Evolutionary conservation across 2,329 filamentous ascomycete species (phyloP).

Genomic region (Didymella keratinophila): DNA sequence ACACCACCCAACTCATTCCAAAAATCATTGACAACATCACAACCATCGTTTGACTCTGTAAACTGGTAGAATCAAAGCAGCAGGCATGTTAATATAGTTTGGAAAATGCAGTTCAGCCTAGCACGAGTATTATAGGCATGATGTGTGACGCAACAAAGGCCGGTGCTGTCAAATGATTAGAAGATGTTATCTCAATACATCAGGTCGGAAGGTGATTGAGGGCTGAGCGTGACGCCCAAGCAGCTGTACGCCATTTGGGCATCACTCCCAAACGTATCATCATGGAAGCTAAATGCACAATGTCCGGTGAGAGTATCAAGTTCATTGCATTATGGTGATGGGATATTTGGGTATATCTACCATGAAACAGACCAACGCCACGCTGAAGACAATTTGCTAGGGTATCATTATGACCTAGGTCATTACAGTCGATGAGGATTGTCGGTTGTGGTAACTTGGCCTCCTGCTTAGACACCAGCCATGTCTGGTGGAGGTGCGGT

Average conservation of each 20-base stretch:
- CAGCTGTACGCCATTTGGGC: not conserved
- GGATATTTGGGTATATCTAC: not conserved
- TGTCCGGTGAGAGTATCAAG: not conserved
- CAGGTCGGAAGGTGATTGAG: not conserved
- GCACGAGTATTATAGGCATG: not conserved
- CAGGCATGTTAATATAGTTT: not conserved
- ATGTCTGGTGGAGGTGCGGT: constrained; percentile 47
- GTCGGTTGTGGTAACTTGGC: no score
- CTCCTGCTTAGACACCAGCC: constrained; percentile 47
- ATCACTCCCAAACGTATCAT: not conserved
- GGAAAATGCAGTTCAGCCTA: not conserved
- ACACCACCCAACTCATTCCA: not conserved
- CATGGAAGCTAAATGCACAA: not conserved
- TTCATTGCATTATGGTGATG: not conserved
- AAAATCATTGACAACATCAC: not conserved
- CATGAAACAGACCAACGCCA: constrained; percentile 10
- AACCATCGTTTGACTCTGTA: no score
- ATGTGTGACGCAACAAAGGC: not conserved
- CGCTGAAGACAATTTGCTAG: constrained; percentile 10
- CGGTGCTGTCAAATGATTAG: not conserved
- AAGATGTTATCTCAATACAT: not conserved
- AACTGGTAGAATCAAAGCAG: not conserved
- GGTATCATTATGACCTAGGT: not conserved
- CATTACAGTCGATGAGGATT: not conserved
- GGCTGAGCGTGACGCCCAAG: not conserved